phyloP scores from a whole-genome alignment of 176 grass and related monocot species.

The Bothriochloa decipiens region DNA sequence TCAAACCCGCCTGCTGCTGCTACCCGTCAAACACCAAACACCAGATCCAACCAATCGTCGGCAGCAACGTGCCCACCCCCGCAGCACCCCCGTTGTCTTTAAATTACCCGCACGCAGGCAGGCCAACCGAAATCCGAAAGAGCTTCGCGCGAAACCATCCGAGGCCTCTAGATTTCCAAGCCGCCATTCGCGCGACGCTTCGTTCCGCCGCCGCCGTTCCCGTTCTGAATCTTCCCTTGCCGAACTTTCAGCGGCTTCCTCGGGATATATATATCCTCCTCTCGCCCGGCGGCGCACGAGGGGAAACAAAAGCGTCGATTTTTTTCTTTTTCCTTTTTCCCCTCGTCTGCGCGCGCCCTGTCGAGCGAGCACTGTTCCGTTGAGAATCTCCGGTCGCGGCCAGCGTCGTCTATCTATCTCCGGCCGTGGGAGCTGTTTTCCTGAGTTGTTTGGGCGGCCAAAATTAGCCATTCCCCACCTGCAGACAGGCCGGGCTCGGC shows the following conservation, averaged over 20 bases:
- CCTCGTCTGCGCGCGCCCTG: too few species aligned
- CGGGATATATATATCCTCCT: background rate
- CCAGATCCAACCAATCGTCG: accelerated
- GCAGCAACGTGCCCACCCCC: background rate
- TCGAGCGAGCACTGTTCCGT: background rate
- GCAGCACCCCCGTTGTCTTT: background rate
- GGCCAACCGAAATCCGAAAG: slow-evolving; percentile 14
- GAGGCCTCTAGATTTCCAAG: slow-evolving; percentile 23
- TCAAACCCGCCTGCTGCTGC: background rate
- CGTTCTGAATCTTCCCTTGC: background rate
- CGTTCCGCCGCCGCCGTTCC: background rate
- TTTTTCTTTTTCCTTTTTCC: background rate
- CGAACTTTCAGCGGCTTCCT: background rate
- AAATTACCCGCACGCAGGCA: slow-evolving; percentile 21
- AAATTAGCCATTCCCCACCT: background rate
- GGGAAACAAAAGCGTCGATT: background rate
- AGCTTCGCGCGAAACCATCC: slow-evolving; percentile 45
- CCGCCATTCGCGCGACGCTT: background rate
- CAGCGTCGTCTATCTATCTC: slow-evolving; percentile 5
- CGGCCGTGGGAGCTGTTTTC: background rate
- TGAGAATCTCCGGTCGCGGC: background rate
- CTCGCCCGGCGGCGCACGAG: background rate
- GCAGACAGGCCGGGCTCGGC: background rate
- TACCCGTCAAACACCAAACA: background rate
- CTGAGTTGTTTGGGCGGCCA: background rate